phyloP scores from a whole-genome alignment of 495 filamentous ascomycete genomes.

The Podospora pseudoanserina region DNA sequence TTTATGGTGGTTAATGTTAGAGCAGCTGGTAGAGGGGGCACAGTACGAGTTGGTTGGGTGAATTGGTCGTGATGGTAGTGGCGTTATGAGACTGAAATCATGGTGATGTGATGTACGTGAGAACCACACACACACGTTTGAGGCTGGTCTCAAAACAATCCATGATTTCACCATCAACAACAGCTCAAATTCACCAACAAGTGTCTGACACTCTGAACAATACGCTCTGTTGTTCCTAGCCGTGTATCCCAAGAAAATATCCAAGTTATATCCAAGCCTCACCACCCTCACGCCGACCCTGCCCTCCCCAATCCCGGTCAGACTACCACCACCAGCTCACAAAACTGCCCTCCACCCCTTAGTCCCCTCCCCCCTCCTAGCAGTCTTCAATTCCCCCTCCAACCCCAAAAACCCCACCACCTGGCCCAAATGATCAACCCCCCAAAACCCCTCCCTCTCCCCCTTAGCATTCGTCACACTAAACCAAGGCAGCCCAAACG shows the following conservation, averaged over 20 bases:
- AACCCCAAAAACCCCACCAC: conserved; percentile 60
- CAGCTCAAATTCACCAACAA: no score
- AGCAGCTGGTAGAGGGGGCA: no score
- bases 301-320: neutral
- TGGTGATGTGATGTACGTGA: no score
- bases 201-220: no score
- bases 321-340: conserved; percentile 21
- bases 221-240: no score
- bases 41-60: no score
- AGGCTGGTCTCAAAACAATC: no score
- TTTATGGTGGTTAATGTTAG: no score
- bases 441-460: conserved; percentile 62
- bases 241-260: no score
- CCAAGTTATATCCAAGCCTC: neutral
- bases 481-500: conserved; percentile 73
- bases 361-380: neutral
- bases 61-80: neutral
- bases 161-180: no score
- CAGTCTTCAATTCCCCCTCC: conserved; percentile 32
- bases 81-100: neutral
- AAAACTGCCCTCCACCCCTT: conserved; percentile 50
- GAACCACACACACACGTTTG: no score
- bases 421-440: conserved; percentile 65
- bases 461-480: conserved; percentile 59
- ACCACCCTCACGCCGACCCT: neutral